Conservation (phyloP, 768 basidiomycete species). For the Leccinum sublutescens region DNA sequence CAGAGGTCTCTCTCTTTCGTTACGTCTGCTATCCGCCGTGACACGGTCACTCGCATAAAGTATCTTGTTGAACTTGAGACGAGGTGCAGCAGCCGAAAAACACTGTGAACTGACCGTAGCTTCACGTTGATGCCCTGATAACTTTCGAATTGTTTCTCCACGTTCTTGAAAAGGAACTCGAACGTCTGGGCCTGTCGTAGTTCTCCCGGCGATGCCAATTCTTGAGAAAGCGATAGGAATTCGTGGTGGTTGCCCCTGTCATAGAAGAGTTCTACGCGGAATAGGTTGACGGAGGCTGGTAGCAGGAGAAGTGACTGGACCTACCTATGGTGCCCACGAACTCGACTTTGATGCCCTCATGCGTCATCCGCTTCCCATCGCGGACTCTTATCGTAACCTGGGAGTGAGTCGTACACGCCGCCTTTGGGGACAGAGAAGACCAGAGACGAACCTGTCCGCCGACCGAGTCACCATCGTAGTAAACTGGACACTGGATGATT, state of each 20-base stretch:
- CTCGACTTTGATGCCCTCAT: constrained; percentile 97
- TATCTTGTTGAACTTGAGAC: constrained; percentile 54
- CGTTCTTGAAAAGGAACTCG: constrained; percentile 97
- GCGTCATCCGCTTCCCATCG: constrained; percentile 92
- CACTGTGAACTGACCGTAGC: constrained; percentile 60
- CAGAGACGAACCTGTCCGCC: constrained; percentile 66
- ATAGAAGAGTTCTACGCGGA: constrained; percentile 73
- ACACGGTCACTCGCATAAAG: constrained; percentile 87
- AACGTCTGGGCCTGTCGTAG: constrained; percentile 95
- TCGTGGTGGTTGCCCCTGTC: constrained; percentile 98
- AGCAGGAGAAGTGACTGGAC: constrained; percentile 25
- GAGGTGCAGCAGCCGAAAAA: background rate
- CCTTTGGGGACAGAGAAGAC: background rate
- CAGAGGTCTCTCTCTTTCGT: constrained; percentile 91
- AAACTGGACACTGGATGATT: constrained; percentile 82
- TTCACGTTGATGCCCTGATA: constrained; percentile 99
- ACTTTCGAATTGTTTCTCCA: constrained; percentile 98
- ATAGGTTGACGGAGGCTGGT: background rate
- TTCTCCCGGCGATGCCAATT: constrained; percentile 94
- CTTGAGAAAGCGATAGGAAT: constrained; percentile 93
- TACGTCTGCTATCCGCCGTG: constrained; percentile 90
- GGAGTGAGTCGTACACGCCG: constrained; percentile 1
- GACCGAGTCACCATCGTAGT: constrained; percentile 94
- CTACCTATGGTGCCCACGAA: constrained; percentile 93
- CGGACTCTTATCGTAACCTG: constrained; percentile 86